A percentile compares a stretch with the other conserved stretches of the same genome.
phyloP scores from a whole-genome alignment of 768 basidiomycete genomes.

The Russula sp. region DNA sequence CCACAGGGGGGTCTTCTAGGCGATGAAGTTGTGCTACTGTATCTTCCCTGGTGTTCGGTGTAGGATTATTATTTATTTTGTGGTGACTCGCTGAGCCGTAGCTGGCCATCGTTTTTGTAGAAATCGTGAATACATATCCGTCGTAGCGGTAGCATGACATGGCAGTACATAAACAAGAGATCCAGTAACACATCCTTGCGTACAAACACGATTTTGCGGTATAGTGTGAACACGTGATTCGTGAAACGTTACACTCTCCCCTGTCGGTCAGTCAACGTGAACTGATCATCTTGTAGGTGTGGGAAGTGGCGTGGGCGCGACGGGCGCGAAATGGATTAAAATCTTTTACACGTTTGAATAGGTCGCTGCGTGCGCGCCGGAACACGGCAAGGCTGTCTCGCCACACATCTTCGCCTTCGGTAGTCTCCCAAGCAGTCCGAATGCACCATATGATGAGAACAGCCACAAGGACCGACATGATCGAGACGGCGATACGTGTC shows the following conservation, averaged over 20 bases:
- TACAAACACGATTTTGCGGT: not conserved
- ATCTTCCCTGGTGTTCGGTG: not conserved
- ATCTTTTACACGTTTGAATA: not conserved
- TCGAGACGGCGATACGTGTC: slow-evolving; percentile 13
- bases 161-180: not conserved
- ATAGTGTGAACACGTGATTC: not conserved
- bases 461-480: not conserved
- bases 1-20: not conserved
- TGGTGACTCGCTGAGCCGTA: not conserved
- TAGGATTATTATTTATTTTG: not conserved
- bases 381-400: not conserved
- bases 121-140: not conserved
- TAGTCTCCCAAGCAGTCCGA: not conserved
- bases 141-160: not conserved
- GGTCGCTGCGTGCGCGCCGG: not conserved
- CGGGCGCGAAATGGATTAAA: not conserved
- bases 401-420: not conserved
- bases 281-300: not conserved
- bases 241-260: not conserved
- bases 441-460: slow-evolving; percentile 12
- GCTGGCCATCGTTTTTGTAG: not conserved
- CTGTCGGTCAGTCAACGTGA: not conserved
- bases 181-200: not conserved
- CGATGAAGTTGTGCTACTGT: not conserved
- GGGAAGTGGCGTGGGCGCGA: too few relatives aligned